Conservation (phyloP, 202 grass and related monocot species). For the Sporobolus alterniflorus region DNA sequence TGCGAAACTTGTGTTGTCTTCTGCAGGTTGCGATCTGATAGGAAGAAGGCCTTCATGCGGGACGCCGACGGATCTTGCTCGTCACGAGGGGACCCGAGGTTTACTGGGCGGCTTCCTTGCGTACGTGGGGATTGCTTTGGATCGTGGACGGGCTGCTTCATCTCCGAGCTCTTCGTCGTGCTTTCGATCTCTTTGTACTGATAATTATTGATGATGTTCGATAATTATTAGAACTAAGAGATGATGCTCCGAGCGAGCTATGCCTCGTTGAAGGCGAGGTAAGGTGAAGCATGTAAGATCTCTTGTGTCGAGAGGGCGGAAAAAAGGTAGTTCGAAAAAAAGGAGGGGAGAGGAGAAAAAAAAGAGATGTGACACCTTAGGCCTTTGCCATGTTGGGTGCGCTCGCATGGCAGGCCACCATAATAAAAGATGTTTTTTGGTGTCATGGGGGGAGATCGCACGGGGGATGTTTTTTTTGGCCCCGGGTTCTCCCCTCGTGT, state of each 20-base stretch:
- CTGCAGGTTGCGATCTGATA: slow-evolving; percentile 7
- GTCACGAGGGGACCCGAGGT: not conserved
- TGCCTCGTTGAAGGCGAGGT: slow-evolving; percentile 34
- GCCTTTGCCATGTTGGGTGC: slow-evolving; percentile 90
- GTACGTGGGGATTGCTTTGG: accelerated
- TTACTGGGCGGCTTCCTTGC: not conserved
- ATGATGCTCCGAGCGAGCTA: not conserved
- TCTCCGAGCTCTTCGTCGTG: not conserved
- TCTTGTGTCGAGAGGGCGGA: not conserved
- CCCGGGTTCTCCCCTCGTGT: slow-evolving; percentile 49
- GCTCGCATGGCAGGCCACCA: slow-evolving; percentile 80
- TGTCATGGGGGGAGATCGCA: slow-evolving; percentile 58
- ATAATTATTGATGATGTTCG: slow-evolving; percentile 55
- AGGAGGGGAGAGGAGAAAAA: not conserved
- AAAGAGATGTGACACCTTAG: slow-evolving; percentile 26
- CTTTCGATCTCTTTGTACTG: slow-evolving; percentile 35
- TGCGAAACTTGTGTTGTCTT: not conserved
- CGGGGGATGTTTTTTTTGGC: slow-evolving; percentile 37
- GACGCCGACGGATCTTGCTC: not conserved
- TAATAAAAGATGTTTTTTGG: slow-evolving; percentile 62
- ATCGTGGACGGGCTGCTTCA: not conserved
- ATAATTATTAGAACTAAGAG: slow-evolving; percentile 64
- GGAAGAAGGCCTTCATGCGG: not conserved
- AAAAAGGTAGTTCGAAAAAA: not conserved
- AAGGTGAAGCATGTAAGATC: slow-evolving; percentile 37